Evolutionary conservation across 2,329 filamentous ascomycete species (phyloP), one percentile per base, ranked within the genome.

Genomic region (Shiraia sp.): DNA sequence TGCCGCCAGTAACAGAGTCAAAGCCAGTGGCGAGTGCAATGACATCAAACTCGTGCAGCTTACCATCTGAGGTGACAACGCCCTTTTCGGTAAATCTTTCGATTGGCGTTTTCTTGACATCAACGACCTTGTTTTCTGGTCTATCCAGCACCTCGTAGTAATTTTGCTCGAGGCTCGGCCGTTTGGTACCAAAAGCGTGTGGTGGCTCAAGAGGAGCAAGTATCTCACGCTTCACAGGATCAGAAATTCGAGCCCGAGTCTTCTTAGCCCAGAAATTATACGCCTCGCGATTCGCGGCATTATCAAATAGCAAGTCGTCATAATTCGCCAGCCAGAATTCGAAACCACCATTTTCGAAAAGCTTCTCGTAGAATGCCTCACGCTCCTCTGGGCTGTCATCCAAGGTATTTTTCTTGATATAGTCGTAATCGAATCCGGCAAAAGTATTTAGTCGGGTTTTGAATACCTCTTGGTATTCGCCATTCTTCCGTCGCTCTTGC

Each of bases 361-460:
- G 55, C 42, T 68, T 63, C 37, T 75, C 60, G 41, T 70, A 75
- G 51, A 75, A 72, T 4, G 60, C 64, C 42, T 75, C 70, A 3
- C 73, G 67, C 44, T 73, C 66, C 43, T 74, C 69, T 2, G 68
- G 61, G 2, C 53, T 59, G 19, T 75, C 72, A 14, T 75, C 72
- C 32, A 75, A 79, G 0, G 80, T 82, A 29, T 77, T 75, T 43
- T 75, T 77, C 54, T 82, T 71, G 4, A 69, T 51, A 53, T 74
- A 79, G 50, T 80, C 78, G 47, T 81, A 86, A 3, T 73, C 63
- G 59, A 87, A 83, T 1, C 83, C 82, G 1, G 73, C 77, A 53
- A 82, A 85, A 24, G 65, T 79, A 14, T 62, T 76, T 53, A 77
- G 72, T 2, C 81, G 77, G 24, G 71, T 63, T 19, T 67, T 67